Base-by-base conservation (phyloP, 371 early-diverging fungal species). In the Quaeritorhiza haematococci region DNA sequence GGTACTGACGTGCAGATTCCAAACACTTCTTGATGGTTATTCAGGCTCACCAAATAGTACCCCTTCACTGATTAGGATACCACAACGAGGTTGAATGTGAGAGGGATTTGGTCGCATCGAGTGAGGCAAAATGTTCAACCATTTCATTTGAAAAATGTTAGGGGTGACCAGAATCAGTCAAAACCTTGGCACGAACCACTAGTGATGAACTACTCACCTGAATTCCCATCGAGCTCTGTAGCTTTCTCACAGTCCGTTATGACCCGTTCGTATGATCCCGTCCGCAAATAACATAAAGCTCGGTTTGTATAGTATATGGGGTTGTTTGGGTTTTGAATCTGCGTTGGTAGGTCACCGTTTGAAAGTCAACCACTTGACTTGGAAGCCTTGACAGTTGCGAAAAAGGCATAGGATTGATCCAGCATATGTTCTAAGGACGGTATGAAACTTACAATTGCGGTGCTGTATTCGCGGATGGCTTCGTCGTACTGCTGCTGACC, bases 261-360 rank as follows among this genome's bases (percentile, higher is more conserved):
- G n/a, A 78, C 85, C 29, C 78, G 67, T 21, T 79, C 65, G 51
- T 72, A 83, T 27, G 80, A 72, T 4, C 76, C 77, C 17, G 85
- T 59, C 76, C 85, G 84, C 30, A 85, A 78, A 60, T 81, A 86
- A 59, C 84, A 84, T 21, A 88, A 70, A 26, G 91, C 88, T 33
- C 91, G 74, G 64, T 92, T 92, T 17, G 88, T 86, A 63, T 84
- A 90, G 63, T 87, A 88, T 4, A 82, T 67, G 15, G 84, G 73
- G 33, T 84, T 79, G 29, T 55, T 67, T 1, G 84, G 79, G 58
- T 86, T 78, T 56, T 87, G 75, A 49, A 86, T 86, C 84, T 84
- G 64, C 23, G 13, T 35, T n/a, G n/a, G n/a, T 35, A 1, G 41
- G n/a, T 15, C 6, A 53, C 24, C 24, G 27, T 23, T 17, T 17